Base-by-base conservation (phyloP, 345 rosid species). In the Lumnitzera racemosa region DNA sequence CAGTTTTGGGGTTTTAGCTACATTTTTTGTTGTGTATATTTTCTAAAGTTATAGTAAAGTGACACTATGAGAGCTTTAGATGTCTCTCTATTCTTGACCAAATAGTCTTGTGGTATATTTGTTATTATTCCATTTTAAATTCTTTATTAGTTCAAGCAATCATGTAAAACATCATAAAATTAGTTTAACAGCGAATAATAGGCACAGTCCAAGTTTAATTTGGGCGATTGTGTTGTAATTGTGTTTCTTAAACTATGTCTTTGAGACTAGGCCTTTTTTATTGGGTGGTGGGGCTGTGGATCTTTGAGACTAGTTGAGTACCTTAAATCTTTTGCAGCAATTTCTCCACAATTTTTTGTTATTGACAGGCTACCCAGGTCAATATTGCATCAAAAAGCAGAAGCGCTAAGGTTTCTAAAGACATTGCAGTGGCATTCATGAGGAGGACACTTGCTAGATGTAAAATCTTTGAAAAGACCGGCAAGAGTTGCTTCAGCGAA, bases 381-480 rank as follows among this genome's bases (percentile, higher is more conserved):
- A 77, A 65, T 65, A 64, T 52, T 68, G 76, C 80, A 47, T 67
- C 76, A 47, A 75, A 75, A 55, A 58, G 47, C 12, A 79, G 83
- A 51, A 57, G 74, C n/a, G 58, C 76, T 0, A 79, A 78, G 73
- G 83, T 81, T 56, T 58, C 86, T 14, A 83, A 75, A 70, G 86
- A 68, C 43, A 72, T 67, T 67, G 86, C 86, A 7, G 25, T 70
- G 70, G 76, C 76, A 59, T 83, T 78, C 61, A 69, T 72, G 62
- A 76, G 68, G 72, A 79, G 89, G 53, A 75, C 79, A 46, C 82
- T 83, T 24, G 77, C 73, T 47, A 76, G 83, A 81, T 81, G 82
- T 51, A 73, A 55, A 47, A 78, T 76, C 65, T 81, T 78, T 56
- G 78, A 79, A 69, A 82, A 76, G 48, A 73, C 83, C 12, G 89